Conservation (phyloP, 768 basidiomycete genomes). For the Panellus pusillus region DNA sequence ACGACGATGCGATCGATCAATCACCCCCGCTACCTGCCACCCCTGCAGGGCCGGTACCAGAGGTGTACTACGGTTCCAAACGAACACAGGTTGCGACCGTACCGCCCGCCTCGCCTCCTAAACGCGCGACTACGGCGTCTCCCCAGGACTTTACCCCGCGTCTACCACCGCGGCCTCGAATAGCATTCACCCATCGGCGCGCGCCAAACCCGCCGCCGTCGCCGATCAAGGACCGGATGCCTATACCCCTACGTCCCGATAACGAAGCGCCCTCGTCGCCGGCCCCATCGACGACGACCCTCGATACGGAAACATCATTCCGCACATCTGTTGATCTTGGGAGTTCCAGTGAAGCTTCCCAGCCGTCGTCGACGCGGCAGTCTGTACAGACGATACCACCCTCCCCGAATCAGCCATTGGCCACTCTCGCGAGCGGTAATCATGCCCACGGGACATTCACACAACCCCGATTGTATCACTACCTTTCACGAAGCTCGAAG, state of each 20-base stretch:
- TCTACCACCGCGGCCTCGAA: constrained; percentile 62
- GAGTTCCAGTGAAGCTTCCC: constrained; percentile 15
- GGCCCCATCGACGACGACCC: constrained; percentile 13
- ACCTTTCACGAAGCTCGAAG: too few species aligned
- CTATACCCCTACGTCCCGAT: constrained; percentile 20
- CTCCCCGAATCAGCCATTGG: constrained; percentile 3
- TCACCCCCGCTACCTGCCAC: constrained; percentile 77
- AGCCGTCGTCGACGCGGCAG: constrained; percentile 14
- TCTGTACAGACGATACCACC: constrained; percentile 15
- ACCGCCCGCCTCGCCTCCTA: constrained; percentile 30
- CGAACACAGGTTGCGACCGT: constrained; percentile 65
- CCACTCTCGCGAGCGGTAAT: constrained; percentile 11
- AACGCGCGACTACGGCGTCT: constrained; percentile 27
- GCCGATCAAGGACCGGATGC: constrained; percentile 42
- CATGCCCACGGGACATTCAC: too few species aligned
- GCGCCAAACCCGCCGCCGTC: constrained; percentile 47
- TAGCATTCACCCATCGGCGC: constrained; percentile 79
- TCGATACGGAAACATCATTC: constrained; percentile 17
- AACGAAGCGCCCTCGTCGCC: constrained; percentile 17
- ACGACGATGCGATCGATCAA: constrained; percentile 43
- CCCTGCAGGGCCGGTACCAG: constrained; percentile 56
- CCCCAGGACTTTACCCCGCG: constrained; percentile 74
- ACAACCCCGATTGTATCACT: too few species aligned
- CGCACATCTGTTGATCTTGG: constrained; percentile 17
- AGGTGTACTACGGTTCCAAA: constrained; percentile 67